phyloP scores from a whole-genome alignment of 768 basidiomycete species.

The Lactarius evosmus region DNA sequence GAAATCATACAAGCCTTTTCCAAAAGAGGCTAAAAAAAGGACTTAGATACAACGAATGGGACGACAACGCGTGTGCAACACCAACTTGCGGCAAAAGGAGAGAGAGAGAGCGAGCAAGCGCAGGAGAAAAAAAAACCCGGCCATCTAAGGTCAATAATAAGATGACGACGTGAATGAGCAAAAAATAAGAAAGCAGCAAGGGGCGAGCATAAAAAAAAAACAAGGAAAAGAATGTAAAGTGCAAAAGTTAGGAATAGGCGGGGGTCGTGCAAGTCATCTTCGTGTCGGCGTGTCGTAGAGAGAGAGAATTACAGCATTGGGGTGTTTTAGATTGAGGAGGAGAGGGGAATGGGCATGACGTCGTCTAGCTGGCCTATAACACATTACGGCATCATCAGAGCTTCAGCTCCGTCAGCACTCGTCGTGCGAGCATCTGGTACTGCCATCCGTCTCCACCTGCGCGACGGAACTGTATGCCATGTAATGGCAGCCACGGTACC shows the following conservation, averaged over 20 bases:
- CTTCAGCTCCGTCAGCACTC: slow-evolving; percentile 85
- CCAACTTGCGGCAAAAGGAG: slow-evolving; percentile 7
- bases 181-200: neutral
- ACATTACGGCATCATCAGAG: slow-evolving; percentile 41
- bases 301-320: neutral
- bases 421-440: slow-evolving; percentile 91
- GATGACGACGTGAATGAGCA: neutral
- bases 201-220: neutral
- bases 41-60: slow-evolving; percentile 19
- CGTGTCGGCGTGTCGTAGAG: neutral
- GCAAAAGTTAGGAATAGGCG: slow-evolving; percentile 6
- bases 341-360: neutral
- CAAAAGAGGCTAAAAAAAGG: slow-evolving; percentile 10
- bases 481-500: slow-evolving; percentile 91
- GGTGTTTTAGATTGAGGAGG: neutral
- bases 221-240: neutral
- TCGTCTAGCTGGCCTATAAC: neutral
- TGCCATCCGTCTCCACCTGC: slow-evolving; percentile 93
- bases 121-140: neutral
- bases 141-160: neutral
- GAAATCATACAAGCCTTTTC: slow-evolving; percentile 16
- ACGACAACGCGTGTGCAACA: slow-evolving; percentile 4
- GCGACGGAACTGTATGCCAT: slow-evolving; percentile 94
- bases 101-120: neutral
- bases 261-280: slow-evolving; percentile 5